Percentiles rank a stretch among this genome's conserved stretches.
phyloP scores from a whole-genome alignment of 2,329 filamentous ascomycete species.

The Bipolaris zeicola region DNA sequence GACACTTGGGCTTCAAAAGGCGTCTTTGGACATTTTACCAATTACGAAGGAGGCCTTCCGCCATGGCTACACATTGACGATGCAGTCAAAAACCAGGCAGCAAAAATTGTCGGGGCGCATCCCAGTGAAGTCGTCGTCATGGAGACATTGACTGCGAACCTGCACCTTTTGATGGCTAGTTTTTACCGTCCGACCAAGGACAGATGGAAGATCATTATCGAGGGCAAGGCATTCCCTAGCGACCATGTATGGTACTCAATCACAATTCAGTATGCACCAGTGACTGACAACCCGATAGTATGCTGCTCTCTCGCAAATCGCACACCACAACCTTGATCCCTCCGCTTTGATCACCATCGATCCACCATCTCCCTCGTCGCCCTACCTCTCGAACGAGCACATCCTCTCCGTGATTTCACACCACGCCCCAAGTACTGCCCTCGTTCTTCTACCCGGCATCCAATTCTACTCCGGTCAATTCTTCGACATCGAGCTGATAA shows the following conservation, averaged over 20 bases:
- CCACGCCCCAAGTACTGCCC: constrained; percentile 72
- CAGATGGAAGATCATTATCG: constrained; percentile 81
- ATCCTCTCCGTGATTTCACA: constrained; percentile 76
- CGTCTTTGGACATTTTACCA: constrained; percentile 80
- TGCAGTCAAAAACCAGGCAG: constrained; percentile 70
- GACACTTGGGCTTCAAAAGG: constrained; percentile 84
- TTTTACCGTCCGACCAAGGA: constrained; percentile 75
- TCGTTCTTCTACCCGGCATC: constrained; percentile 82
- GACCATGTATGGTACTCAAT: constrained; percentile 65
- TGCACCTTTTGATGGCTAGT: constrained; percentile 82
- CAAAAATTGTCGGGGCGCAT: constrained; percentile 75
- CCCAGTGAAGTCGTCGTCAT: constrained; percentile 81
- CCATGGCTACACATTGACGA: constrained; percentile 82
- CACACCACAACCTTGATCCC: constrained; percentile 68
- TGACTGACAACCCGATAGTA: constrained; percentile 59
- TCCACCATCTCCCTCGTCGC: constrained; percentile 56
- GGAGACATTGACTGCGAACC: constrained; percentile 82
- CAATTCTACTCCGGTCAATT: constrained; percentile 93
- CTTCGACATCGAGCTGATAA: constrained; percentile 82
- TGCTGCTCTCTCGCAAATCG: constrained; percentile 80
- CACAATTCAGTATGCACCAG: not conserved
- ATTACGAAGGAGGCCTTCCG: constrained; percentile 69
- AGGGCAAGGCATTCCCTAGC: constrained; percentile 88
- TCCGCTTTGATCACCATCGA: constrained; percentile 76
- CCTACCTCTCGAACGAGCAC: constrained; percentile 71